Evolutionary conservation across 2,329 filamentous ascomycete species (phyloP).

Genomic region (Cyphellophora attinorum): DNA sequence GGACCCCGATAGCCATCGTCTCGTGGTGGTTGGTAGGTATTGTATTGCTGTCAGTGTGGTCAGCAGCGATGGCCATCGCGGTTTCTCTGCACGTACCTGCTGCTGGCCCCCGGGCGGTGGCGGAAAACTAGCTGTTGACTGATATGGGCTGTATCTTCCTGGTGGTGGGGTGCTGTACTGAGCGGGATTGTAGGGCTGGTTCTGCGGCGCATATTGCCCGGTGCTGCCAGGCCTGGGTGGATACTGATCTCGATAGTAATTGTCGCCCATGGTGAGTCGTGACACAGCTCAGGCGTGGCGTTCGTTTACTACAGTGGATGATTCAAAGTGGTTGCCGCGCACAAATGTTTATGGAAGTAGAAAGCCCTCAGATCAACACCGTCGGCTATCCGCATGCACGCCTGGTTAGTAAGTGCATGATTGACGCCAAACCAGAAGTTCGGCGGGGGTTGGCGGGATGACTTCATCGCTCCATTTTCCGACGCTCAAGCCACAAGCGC

Average conservation of each 20-base stretch:
- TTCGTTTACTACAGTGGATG: no score
- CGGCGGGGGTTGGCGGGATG: neutral
- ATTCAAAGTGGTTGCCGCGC: no score
- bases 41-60: neutral
- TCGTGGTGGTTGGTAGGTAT: constrained; percentile 12
- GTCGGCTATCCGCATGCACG: no score
- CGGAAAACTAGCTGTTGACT: neutral
- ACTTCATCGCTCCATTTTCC: neutral
- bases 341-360: no score
- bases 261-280: constrained; percentile 3
- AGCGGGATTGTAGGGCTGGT: neutral
- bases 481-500: no score
- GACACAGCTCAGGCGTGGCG: no score
- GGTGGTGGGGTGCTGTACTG: neutral
- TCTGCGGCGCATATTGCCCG: neutral
- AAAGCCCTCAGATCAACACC: no score
- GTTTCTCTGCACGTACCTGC: constrained; percentile 6
- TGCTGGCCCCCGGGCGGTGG: no score
- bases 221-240: constrained; percentile 6
- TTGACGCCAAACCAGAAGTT: neutral
- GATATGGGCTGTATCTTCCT: neutral
- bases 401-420: neutral
- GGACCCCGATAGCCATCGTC: constrained; percentile 14
- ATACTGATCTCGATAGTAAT: constrained; percentile 7
- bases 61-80: constrained; percentile 1